These are phyloP conservation scores for Oryza coarctata DNA, from an alignment of 176 grass and related monocot species.

Conservation along the genomic window DNA sequence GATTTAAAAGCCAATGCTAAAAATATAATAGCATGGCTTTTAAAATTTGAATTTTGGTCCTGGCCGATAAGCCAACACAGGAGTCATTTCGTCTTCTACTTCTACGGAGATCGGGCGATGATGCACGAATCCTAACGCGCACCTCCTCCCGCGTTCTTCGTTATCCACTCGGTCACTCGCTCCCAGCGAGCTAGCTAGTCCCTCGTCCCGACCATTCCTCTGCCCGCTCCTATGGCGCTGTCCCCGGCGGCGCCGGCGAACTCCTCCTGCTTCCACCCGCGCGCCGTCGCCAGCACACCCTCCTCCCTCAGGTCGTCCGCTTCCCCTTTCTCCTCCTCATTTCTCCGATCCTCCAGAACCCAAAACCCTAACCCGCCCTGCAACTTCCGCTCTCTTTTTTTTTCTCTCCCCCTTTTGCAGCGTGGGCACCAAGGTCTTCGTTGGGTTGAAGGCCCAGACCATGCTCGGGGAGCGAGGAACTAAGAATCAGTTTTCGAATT, in stretches of 20 bases:
- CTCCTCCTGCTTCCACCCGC: slow-evolving; percentile 55
- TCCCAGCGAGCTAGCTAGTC: no score
- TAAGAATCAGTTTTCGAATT: neutral
- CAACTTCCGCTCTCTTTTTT: neutral
- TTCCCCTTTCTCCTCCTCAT: neutral
- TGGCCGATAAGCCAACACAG: no score
- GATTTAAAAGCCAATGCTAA: no score
- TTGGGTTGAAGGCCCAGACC: slow-evolving; percentile 54
- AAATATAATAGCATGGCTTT: no score
- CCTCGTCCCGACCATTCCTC: slow-evolving; percentile 13
- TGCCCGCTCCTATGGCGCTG: slow-evolving; percentile 39
- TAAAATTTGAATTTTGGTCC: no score
- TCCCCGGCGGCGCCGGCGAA: slow-evolving; percentile 34
- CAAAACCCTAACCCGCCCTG: slow-evolving; percentile 2
- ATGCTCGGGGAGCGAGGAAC: slow-evolving; percentile 30
- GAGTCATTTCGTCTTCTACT: no score
- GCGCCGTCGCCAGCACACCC: neutral
- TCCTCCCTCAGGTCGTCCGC: slow-evolving; percentile 29
- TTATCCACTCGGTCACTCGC: slow-evolving; percentile 25
- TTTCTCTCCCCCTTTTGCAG: slow-evolving; percentile 30
- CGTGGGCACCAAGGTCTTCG: slow-evolving; percentile 56
- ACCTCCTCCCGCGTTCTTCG: neutral
- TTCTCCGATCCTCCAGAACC: neutral
- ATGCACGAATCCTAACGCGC: slow-evolving; percentile 23
- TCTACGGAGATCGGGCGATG: no score